Evolutionary conservation across 2,329 filamentous ascomycete species (phyloP).

Genomic region (Colletotrichum filicis): DNA sequence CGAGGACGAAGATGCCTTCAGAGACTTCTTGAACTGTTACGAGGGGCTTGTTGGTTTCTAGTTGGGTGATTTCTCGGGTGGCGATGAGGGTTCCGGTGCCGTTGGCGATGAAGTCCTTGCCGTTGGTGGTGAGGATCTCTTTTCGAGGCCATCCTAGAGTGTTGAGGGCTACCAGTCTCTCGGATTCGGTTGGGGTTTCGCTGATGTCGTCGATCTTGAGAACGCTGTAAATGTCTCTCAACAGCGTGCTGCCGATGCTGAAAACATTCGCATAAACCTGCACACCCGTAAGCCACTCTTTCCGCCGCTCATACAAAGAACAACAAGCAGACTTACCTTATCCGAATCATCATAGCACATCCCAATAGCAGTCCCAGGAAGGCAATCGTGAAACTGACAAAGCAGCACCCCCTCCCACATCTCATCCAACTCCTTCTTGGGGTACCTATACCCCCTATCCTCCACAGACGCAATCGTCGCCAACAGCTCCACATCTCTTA

Average conservation of each 20-base stretch:
- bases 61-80: constrained; percentile 36
- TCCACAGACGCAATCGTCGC: constrained; percentile 70
- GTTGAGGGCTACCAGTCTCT: constrained; percentile 70
- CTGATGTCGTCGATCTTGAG: background rate
- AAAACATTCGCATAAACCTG: constrained; percentile 12
- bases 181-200: constrained; percentile 63
- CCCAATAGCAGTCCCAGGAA: constrained; percentile 74
- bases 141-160: constrained; percentile 70
- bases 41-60: background rate
- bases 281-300: background rate
- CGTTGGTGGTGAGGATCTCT: constrained; percentile 56
- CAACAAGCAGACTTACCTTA: constrained; percentile 47
- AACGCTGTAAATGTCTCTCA: background rate
- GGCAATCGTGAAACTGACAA: constrained; percentile 77
- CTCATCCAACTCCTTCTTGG: constrained; percentile 72
- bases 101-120: constrained; percentile 37
- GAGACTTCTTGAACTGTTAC: constrained; percentile 56
- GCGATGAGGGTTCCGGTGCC: constrained; percentile 39
- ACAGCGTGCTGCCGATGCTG: background rate
- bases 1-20: constrained; percentile 64
- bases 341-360: constrained; percentile 78
- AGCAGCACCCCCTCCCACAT: constrained; percentile 76
- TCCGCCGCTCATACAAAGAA: too few relatives aligned
- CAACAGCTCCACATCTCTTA: constrained; percentile 74
- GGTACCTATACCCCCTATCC: constrained; percentile 68